Evolutionary conservation across 805 yeast genomes (phyloP), one percentile per base, ranked within the genome.

Genomic region (Saturnispora saitoi): DNA sequence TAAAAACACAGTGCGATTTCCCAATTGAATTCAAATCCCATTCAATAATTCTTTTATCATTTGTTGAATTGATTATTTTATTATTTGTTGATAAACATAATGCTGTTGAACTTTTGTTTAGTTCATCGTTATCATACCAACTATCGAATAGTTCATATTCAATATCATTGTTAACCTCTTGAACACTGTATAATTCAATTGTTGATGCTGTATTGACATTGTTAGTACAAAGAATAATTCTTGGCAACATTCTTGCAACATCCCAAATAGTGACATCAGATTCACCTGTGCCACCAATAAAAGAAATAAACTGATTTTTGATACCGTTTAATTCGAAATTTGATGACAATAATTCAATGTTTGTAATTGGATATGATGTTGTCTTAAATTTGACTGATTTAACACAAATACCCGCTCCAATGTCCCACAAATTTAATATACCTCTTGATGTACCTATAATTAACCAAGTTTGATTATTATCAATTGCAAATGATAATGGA

Each of bases 401-500:
- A 32, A 87, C 67, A 38, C 75, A 67, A 0, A 83, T 50, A 32
- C 71, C 71, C 61, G 88, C 86, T 47, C 95, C 69, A 32, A 86
- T 54, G 62, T 89, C 96, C 95, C 96, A 89, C 14, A 91, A 64
- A 53, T 80, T 81, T 29, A 93, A 60, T 0, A 82, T 67, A 1
- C 97, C 97, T 36, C 74, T 75, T 0, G 76, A 67, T 0, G 96
- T 86, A 0, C 96, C 97, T 2, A 83, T 60, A 8, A 86, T 61
- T 1, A 86, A 60, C 87, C 96, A 87, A 4, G 75, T 67, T 32
- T 60, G 63, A 14, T 70, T 66, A 0, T 66, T 62, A 47, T 82
- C 84, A 20, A 84, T 64, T 1, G 77, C 71, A 57, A 88, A 77
- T 15, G 82, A 66, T 0, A 80, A 74, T 0, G 83, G 75, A 2